Evolutionary conservation across 495 filamentous ascomycete genomes (phyloP).

Genomic region (Daldinia grandis): DNA sequence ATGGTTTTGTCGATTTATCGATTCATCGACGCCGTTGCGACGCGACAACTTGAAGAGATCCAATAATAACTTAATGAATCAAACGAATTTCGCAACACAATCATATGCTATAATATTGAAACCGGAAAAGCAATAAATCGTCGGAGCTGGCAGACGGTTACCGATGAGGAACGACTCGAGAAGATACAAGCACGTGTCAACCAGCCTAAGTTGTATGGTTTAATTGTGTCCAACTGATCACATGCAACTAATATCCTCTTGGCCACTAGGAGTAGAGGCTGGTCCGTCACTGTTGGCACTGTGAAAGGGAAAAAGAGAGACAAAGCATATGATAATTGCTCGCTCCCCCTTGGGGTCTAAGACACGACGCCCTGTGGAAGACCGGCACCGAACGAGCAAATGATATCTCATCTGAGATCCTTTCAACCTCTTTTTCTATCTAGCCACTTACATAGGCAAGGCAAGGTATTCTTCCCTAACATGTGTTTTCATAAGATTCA

Average conservation of each 20-base stretch:
- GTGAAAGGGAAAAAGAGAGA: conserved; percentile 16
- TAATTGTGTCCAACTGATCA: conserved; percentile 35
- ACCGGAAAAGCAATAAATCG: conserved; percentile 27
- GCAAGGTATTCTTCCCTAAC: conserved; percentile 6
- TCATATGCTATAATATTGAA: conserved; percentile 24
- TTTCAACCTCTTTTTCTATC: conserved; percentile 5
- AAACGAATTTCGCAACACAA: conserved; percentile 2
- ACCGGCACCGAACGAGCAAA: conserved; percentile 22
- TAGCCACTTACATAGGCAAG: conserved; percentile 3
- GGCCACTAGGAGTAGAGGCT: conserved; percentile 27
- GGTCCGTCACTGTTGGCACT: conserved; percentile 31
- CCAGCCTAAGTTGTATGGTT: conserved; percentile 27
- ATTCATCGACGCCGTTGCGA: conserved; percentile 3
- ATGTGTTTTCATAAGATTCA: conserved; percentile 1
- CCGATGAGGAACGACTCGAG: conserved; percentile 12
- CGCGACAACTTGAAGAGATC: conserved; percentile 1
- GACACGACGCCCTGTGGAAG: conserved; percentile 7
- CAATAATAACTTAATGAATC: not conserved
- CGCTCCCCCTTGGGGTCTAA: conserved; percentile 21
- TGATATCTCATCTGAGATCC: conserved; percentile 16
- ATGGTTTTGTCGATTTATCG: not conserved
- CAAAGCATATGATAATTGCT: conserved; percentile 42
- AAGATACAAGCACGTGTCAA: conserved; percentile 44
- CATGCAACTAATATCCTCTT: conserved; percentile 38
- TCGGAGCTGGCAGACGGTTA: not conserved